Evolutionary conservation across 208 protist species (phyloP).

Genomic region (Acanthamoeba lugdunensis): DNA sequence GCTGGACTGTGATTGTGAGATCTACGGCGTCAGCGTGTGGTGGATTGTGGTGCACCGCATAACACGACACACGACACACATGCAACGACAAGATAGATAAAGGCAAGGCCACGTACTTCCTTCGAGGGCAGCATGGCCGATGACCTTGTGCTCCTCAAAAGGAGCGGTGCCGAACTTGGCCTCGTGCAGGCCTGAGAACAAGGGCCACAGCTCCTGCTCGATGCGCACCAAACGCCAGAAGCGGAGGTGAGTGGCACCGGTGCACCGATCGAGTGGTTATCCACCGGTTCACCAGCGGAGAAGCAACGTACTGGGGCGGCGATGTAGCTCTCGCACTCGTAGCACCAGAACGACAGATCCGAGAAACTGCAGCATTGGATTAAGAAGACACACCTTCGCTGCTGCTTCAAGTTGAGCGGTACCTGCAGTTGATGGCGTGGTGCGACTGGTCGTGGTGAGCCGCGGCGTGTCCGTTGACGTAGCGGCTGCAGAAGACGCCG

Average conservation of each 20-base stretch:
- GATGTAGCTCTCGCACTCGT: conserved; percentile 81
- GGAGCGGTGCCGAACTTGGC: conserved; percentile 66
- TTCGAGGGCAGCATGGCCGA: neutral
- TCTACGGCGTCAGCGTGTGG: neutral
- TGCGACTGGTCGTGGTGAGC: conserved; percentile 64
- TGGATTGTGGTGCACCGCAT: neutral
- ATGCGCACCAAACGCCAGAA: neutral
- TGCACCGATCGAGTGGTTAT: neutral
- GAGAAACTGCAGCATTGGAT: conserved; percentile 60
- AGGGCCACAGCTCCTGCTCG: conserved; percentile 33
- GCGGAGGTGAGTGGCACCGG: neutral
- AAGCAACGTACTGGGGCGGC: conserved; percentile 26
- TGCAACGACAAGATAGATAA: too few species aligned
- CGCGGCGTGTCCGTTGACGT: conserved; percentile 79
- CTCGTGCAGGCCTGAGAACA: conserved; percentile 30
- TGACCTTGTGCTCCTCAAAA: neutral
- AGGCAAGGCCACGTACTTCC: neutral
- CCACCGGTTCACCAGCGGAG: too few species aligned
- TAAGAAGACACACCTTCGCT: too few species aligned
- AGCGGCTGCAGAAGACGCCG: conserved; percentile 76
- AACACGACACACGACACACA: neutral
- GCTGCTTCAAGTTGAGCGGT: neutral
- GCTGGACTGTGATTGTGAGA: neutral
- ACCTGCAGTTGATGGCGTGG: conserved; percentile 65
- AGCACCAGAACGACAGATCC: conserved; percentile 83